Percentiles rank a stretch among this genome's conserved stretches.
Conservation (phyloP, 306 rosid genomes). For the Castanopsis chinensis region DNA sequence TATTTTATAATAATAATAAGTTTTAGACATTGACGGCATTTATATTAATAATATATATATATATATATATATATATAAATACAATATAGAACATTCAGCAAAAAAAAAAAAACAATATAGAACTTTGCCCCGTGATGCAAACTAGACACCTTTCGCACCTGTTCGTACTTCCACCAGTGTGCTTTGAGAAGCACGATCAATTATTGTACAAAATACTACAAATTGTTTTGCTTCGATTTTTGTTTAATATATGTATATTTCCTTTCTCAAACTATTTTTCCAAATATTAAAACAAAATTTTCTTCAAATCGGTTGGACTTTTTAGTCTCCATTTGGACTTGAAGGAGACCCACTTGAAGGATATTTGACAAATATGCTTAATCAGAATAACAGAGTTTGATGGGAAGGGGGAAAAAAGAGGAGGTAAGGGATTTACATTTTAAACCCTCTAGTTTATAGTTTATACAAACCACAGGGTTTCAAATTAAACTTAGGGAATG, state of each 20-base stretch:
- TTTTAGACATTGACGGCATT: background rate
- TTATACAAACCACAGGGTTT: too few relatives aligned
- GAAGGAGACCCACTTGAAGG: background rate
- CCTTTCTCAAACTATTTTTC: background rate
- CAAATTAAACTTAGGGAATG: too few relatives aligned
- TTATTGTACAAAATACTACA: background rate
- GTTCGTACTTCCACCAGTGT: background rate
- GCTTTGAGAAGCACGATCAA: background rate
- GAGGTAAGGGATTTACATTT: background rate
- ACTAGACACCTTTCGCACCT: background rate
- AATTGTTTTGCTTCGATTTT: background rate
- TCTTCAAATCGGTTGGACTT: conserved; percentile 1
- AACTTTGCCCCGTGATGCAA: conserved; percentile 8
- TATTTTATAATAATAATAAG: background rate
- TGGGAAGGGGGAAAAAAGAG: too few relatives aligned
- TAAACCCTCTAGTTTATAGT: too few relatives aligned
- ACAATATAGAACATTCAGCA: too few relatives aligned
- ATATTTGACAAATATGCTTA: conserved; percentile 2
- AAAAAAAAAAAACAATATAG: too few relatives aligned
- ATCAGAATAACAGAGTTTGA: background rate
- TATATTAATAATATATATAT: background rate
- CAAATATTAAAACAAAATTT: background rate
- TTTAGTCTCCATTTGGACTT: background rate
- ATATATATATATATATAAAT: too few relatives aligned
- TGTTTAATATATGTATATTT: background rate